Percentiles rank a stretch among this genome's conserved stretches.
These are phyloP conservation scores for Sclerotinia borealis DNA, from an alignment of 2,329 filamentous ascomycete species.

Conservation along the genomic window DNA sequence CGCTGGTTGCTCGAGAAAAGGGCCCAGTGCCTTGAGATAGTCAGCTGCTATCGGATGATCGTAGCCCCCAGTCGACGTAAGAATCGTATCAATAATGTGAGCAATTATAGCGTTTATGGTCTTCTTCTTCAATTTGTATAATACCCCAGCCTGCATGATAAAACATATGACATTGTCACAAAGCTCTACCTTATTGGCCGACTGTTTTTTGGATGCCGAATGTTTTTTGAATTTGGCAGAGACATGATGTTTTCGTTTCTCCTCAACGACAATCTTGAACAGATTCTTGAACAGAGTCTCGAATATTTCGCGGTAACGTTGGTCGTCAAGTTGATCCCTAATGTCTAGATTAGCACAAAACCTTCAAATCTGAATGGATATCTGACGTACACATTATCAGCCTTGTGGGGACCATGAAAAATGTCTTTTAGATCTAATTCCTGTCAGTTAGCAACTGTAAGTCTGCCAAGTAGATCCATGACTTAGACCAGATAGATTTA, in stretches of 20 bases:
- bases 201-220: neutral
- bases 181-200: conserved; percentile 44
- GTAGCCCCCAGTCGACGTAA: conserved; percentile 53
- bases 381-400: conserved; percentile 25
- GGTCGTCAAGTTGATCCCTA: conserved; percentile 54
- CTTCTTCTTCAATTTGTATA: conserved; percentile 63
- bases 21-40: conserved; percentile 70
- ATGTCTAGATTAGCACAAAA: conserved; percentile 16
- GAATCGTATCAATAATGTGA: conserved; percentile 72
- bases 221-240: conserved; percentile 47
- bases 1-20: conserved; percentile 64
- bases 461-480: neutral
- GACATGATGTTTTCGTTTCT: conserved; percentile 56
- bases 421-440: conserved; percentile 27
- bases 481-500: neutral
- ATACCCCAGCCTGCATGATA: conserved; percentile 62
- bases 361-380: neutral
- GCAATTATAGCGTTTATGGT: conserved; percentile 74
- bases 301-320: conserved; percentile 73
- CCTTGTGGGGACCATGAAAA: conserved; percentile 26
- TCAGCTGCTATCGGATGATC: conserved; percentile 66
- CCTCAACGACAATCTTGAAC: conserved; percentile 61
- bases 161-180: conserved; percentile 67
- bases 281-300: conserved; percentile 74
- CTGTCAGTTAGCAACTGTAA: neutral